Evolutionary conservation across 768 basidiomycete genomes (phyloP), one percentile per base, ranked within the genome.

Genomic region (Melanogaster broomeanus): DNA sequence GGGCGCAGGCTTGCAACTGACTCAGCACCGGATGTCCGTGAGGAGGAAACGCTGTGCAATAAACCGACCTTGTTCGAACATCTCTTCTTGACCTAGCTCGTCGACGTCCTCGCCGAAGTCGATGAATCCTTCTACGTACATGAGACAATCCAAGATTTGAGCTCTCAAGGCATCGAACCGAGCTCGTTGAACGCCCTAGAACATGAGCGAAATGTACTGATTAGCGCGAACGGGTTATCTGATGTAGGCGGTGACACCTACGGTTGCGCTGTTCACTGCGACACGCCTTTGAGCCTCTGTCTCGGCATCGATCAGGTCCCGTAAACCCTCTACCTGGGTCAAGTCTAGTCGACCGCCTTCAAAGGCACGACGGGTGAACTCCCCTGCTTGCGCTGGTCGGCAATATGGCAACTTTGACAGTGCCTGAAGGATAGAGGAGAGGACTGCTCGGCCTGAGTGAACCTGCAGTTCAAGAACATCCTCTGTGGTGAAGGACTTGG

Each of bases 101-200:
- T 95, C 93, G 13, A 71, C 62, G 25, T 87, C 89, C 70, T 97
- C 93, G 6, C 91, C 91, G 67, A 95, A 97, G 66, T 96, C 93
- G 48, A 97, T 94, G 18, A 95, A 71, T 1, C 93, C 94, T 68
- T 97, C 94, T 4, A 92, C 75, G 55, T 84, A 78, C 11, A 93
- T 84, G 19, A 93, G 79, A 44, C 86, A 88, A 25, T 80, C 74
- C 21, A 96, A 80, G 16, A 91, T 84, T 12, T 82, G 77, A 7
- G 68, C 67, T 47, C 93, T 75, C 43, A 96, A 68, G 5, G 77
- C 63, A 42, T 90, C 84, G 53, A 88, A 87, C 44, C 78, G 78
- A 10, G 72, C 71, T 43, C 81, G 74, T 27, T 81, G 77, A 16
- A 71, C 64, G 33, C 93, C 93, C 90, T 94, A 56, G n/a, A 19